A percentile compares a stretch with the other conserved stretches of the same genome.
These are phyloP conservation scores for Paramecium octaurelia DNA, from an alignment of 73 alveolate genomes.

Conservation along the genomic window DNA sequence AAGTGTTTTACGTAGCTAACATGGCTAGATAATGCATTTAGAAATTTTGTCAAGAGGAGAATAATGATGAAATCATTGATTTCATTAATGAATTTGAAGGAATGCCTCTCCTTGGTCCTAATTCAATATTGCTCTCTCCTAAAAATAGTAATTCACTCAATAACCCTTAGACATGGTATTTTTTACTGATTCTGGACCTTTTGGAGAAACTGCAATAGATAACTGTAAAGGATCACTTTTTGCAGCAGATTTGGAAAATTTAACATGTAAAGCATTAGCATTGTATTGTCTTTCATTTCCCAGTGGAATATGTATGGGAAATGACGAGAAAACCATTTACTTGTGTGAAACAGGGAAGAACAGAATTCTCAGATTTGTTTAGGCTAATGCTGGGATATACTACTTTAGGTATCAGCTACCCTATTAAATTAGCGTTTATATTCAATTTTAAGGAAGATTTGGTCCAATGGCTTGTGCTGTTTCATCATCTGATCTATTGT, in stretches of 20 bases:
- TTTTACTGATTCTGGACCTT: constrained; percentile 90
- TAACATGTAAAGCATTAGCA: constrained; percentile 79
- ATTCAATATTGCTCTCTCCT: constrained; percentile 78
- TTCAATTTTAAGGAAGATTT: constrained; percentile 48
- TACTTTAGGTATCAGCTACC: constrained; percentile 63
- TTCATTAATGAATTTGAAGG: constrained; percentile 93
- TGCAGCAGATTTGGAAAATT: constrained; percentile 71
- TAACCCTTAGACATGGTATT: constrained; percentile 61
- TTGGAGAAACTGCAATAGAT: constrained; percentile 81
- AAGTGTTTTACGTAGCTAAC: constrained; percentile 14
- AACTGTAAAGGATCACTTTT: constrained; percentile 71
- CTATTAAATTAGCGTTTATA: neutral
- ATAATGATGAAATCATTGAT: constrained; percentile 55
- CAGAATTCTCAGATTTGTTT: constrained; percentile 90
- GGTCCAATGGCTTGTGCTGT: constrained; percentile 61
- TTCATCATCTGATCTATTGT: neutral
- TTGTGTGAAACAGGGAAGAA: constrained; percentile 91
- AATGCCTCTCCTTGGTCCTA: constrained; percentile 94
- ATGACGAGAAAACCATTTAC: constrained; percentile 73
- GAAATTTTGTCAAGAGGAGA: constrained; percentile 64
- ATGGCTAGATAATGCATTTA: constrained; percentile 55
- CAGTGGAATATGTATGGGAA: constrained; percentile 75
- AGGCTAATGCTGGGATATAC: constrained; percentile 87
- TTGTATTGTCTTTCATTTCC: constrained; percentile 83
- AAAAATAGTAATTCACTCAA: constrained; percentile 73